Evolutionary conservation across 2,329 filamentous ascomycete genomes (phyloP).

Genomic region (Colletotrichum chlorophyti): DNA sequence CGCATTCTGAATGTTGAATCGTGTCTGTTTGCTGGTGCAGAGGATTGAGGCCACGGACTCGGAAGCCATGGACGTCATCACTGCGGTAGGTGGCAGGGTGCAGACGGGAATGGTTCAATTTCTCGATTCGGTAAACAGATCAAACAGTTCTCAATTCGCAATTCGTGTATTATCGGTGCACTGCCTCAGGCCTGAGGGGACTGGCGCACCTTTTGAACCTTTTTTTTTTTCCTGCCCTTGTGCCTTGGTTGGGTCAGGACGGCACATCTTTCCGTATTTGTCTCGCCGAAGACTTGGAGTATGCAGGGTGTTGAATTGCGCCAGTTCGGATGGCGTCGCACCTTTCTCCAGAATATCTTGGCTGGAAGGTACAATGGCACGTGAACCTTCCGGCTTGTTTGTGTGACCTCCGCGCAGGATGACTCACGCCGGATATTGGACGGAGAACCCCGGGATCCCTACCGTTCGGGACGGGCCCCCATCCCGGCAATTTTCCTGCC

Average conservation of each 20-base stretch:
- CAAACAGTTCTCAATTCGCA: not conserved
- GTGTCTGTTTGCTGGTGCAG: slow-evolving; percentile 71
- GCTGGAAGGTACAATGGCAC: not conserved
- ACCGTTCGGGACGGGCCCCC: not conserved
- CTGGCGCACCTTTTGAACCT: not conserved
- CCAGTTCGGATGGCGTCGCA: not conserved
- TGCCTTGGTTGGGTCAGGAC: not conserved
- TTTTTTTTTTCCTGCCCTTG: not conserved
- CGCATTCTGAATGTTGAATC: slow-evolving; percentile 65
- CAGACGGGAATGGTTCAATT: too few species aligned
- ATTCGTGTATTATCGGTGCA: not conserved
- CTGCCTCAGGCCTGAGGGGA: not conserved
- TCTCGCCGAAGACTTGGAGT: too few species aligned
- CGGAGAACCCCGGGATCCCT: not conserved
- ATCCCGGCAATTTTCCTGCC: not conserved
- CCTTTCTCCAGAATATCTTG: not conserved
- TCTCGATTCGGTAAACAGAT: too few species aligned
- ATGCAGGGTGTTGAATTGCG: too few species aligned
- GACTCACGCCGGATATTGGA: slow-evolving; percentile 25
- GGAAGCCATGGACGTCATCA: slow-evolving; percentile 56
- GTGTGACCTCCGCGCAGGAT: slow-evolving; percentile 1
- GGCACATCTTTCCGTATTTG: too few species aligned
- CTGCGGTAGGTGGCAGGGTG: slow-evolving; percentile 2
- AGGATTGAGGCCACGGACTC: slow-evolving; percentile 62
- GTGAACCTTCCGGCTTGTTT: too few species aligned